Evolutionary conservation across 208 protist genomes (phyloP).

Genomic region (Trichomonas tenax): DNA sequence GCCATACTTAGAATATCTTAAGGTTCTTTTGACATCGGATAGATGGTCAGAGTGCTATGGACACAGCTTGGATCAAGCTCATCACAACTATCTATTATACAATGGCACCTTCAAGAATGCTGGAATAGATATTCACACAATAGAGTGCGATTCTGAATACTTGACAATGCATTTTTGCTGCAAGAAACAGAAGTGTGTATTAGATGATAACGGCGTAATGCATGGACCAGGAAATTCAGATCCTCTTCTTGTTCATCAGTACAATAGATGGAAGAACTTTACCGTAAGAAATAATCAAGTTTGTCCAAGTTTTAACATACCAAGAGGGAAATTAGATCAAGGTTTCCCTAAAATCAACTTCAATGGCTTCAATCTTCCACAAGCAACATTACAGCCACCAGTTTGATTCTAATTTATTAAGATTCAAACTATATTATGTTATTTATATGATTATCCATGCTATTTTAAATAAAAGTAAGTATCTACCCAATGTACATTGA

Average conservation of each 20-base stretch:
- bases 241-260: background rate
- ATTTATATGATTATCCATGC: background rate
- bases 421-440: no score
- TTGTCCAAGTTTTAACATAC: background rate
- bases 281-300: background rate
- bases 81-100: conserved; percentile 13
- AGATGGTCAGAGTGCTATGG: background rate
- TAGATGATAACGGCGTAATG: background rate
- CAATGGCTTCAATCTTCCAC: background rate
- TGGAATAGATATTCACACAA: background rate
- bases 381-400: background rate
- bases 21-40: background rate
- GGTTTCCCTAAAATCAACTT: background rate
- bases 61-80: background rate
- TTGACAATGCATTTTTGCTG: conserved; percentile 23
- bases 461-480: no score
- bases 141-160: background rate
- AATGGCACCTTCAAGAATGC: background rate
- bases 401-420: background rate
- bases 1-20: background rate
- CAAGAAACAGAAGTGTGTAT: background rate
- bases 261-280: background rate
- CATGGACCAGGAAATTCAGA: background rate
- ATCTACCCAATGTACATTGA: no score
- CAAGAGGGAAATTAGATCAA: background rate